Base-by-base conservation (phyloP, 805 yeast species). In the Kodamaea hsintzibuensis region DNA sequence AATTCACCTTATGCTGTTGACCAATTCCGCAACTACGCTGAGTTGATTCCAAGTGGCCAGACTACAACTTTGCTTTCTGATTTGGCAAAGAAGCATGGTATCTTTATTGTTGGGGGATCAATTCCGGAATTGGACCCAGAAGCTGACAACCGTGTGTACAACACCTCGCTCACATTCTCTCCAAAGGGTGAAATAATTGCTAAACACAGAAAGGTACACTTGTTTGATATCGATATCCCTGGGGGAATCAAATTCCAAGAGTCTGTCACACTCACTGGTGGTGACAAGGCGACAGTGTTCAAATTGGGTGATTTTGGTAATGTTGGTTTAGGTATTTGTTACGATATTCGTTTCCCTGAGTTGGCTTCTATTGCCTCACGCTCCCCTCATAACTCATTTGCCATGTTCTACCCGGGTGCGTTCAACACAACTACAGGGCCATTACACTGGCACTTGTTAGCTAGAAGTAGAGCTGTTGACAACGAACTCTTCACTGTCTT, bases 171-270 rank as follows among this genome's bases (percentile, higher is more conserved):
- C 54, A 67, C 96, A 2, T 93, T 90, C 66, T 70, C 83, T 56
- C 86, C 86, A 1, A 47, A 68, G 2, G 99, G 99, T 2, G 79
- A 84, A 40, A 76, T 92, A 53, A 82, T 93, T 52, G 97, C 91
- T 48, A 89, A 86, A 63, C 98, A 91, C 69, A 82, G 98, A 60
- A 93, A 93, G 65, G 92, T 84, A 2, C 99, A 93, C 67, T 70
- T 93, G 57, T 93, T 93, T 64, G 98, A 93, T 66, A 89, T 93
- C 54, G 95, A 91, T 59, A 91, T 93, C 51, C 97, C 98, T 1
- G 86, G 87, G 47, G 92, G 93, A 50, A 91, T 95, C 66, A 82
- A 91, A 10, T 93, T 93, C 76, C 84, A 87, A 66, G 99, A 93
- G 68, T 84, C 90, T 46, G 78, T 77, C 25, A 82, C 89, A 2